A percentile compares a stretch with the other conserved stretches of the same genome.
phyloP scores from a whole-genome alignment of 2,329 filamentous ascomycete species.

The Diaporthe amygdali region DNA sequence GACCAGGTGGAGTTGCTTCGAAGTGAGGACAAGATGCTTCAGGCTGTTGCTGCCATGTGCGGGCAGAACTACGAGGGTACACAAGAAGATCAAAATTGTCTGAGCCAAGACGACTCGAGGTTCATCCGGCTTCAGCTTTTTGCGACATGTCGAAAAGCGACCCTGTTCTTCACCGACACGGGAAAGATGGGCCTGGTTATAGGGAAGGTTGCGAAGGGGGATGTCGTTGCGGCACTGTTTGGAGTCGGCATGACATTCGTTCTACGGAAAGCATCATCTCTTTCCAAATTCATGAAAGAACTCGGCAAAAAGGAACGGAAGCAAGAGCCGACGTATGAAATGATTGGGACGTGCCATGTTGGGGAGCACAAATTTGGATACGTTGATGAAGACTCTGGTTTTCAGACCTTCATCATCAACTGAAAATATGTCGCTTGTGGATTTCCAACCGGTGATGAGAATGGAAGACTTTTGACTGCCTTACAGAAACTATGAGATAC shows the following conservation, averaged over 20 bases:
- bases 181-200: not conserved
- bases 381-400: not conserved
- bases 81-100: not conserved
- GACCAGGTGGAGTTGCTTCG: not conserved
- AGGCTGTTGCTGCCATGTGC: not conserved
- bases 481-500: no score
- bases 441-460: no score
- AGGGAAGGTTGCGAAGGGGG: not conserved
- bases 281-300: not conserved
- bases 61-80: not conserved
- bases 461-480: no score
- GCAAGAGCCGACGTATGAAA: not conserved
- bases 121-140: not conserved
- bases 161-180: conserved; percentile 2
- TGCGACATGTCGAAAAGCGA: not conserved
- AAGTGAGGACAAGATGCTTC: not conserved
- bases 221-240: conserved; percentile 1
- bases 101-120: not conserved
- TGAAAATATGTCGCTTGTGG: not conserved
- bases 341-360: not conserved
- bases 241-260: conserved; percentile 7
- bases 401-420: not conserved
- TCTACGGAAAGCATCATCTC: not conserved
- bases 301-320: not conserved
- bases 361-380: not conserved